Evolutionary conservation across 805 yeast genomes (phyloP), one percentile per base, ranked within the genome.

Genomic region (Yarrowia phangngaensis): DNA sequence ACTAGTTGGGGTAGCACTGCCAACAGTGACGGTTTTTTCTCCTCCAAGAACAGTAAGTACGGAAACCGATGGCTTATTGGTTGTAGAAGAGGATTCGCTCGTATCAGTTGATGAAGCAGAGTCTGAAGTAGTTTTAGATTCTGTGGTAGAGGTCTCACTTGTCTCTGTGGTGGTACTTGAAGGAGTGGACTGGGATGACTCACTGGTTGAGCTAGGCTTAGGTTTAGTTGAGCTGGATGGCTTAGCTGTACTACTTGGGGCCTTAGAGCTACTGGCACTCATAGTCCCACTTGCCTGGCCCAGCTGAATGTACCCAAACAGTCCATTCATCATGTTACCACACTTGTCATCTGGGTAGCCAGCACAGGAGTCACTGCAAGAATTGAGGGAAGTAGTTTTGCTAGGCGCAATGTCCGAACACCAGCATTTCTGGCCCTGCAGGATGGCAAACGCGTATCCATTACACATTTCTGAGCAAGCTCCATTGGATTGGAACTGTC

Each of bases 381-480:
- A 38, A 6, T 32, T 20, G 20, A 33, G 13, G 11, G 56, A 35
- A 0, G 66, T 67, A 0, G 79, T 68, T 13, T 60, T 55, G 1
- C 58, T 66, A 0, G 86, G 85, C 15, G 71, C 61, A 7, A 57
- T 53, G 56, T 79, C 70, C 5, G 84, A 70, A 59, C 87, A 80
- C 81, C 82, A 81, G 60, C 87, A 80, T 35, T 65, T 28, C 28
- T 64, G 53, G n/a, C 67, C 70, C 54, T 68, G 78, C 27, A 80
- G 62, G 30, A 80, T 70, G 13, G 78, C 86, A 51, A 70, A 76
- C 8, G 76, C 69, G 53, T 66, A 72, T 6, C 74, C 74, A 1
- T 50, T 13, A 58, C 86, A 80, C 15, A 65, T 60, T 34, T 64
- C 68, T 3, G 68, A 56, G 58, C 87, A 80, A 8, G 57, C 59